A percentile compares a stretch with the other conserved stretches of the same genome.
phyloP scores from a whole-genome alignment of 352 stramenopile species.

The Phytopythium mirpurense region DNA sequence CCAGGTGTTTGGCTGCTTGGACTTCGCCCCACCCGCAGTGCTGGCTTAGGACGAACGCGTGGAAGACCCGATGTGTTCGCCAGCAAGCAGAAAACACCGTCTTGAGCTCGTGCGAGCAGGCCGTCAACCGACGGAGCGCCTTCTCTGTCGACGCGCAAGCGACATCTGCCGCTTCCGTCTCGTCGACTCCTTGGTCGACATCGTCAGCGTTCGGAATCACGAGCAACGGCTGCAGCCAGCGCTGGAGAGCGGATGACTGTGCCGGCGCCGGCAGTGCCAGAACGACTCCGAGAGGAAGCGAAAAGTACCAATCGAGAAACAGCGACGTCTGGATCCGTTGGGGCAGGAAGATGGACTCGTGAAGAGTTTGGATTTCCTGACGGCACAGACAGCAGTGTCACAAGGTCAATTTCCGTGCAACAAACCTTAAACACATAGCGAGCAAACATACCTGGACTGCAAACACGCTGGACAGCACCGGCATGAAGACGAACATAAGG shows the following conservation, averaged over 20 bases:
- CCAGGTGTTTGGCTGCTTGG: constrained; percentile 55
- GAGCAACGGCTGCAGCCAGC: constrained; percentile 69
- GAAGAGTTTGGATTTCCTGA: constrained; percentile 58
- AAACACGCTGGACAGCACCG: constrained; percentile 74
- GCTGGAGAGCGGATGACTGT: constrained; percentile 66
- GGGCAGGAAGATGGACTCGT: constrained; percentile 54
- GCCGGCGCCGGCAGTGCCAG: constrained; percentile 56
- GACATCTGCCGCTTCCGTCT: constrained; percentile 16
- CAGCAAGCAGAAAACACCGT: constrained; percentile 62
- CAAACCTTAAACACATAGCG: neutral
- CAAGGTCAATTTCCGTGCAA: neutral
- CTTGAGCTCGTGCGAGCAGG: constrained; percentile 28
- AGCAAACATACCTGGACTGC: constrained; percentile 54
- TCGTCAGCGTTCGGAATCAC: constrained; percentile 26
- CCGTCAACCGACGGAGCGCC: constrained; percentile 27
- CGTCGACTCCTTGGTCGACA: constrained; percentile 24
- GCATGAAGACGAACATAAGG: constrained; percentile 64
- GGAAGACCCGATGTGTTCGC: constrained; percentile 51
- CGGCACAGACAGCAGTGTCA: constrained; percentile 1
- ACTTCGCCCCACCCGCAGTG: constrained; percentile 62
- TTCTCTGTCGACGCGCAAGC: constrained; percentile 20
- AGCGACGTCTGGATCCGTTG: constrained; percentile 37
- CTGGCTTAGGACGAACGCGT: constrained; percentile 66
- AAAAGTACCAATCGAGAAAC: constrained; percentile 84
- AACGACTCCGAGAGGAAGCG: constrained; percentile 53